Evolutionary conservation across 2,329 filamentous ascomycete species (phyloP).

Genomic region (Ramichloridium luteum): DNA sequence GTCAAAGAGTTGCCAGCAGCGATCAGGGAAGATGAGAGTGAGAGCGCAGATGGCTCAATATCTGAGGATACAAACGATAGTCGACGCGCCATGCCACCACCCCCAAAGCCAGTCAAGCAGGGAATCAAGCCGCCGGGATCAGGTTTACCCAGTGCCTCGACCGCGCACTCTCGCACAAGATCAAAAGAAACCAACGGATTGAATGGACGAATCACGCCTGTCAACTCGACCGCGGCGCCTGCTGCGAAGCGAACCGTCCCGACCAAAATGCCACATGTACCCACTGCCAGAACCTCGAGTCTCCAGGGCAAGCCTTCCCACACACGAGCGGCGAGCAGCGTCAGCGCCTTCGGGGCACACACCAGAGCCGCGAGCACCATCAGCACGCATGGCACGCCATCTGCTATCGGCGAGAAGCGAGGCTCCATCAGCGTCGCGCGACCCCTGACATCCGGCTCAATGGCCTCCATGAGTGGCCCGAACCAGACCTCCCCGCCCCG

Average conservation of each 20-base stretch:
- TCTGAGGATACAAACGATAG: constrained; percentile 8
- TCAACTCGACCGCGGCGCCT: neutral
- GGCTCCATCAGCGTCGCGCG: neutral
- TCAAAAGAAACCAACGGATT: too few species aligned
- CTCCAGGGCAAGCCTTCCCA: neutral
- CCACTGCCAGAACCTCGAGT: neutral
- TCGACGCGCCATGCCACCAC: constrained; percentile 20
- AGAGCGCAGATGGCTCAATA: constrained; percentile 8
- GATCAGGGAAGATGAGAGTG: constrained; percentile 15
- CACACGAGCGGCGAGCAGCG: neutral
- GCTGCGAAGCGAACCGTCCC: neutral
- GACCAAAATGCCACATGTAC: neutral
- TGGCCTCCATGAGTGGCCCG: too few species aligned
- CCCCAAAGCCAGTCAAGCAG: constrained; percentile 12
- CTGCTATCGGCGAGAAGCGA: neutral
- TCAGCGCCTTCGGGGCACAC: neutral
- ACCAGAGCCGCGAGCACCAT: neutral
- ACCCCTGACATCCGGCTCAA: neutral
- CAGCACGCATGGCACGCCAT: too few species aligned
- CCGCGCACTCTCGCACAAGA: neutral
- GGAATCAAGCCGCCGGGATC: neutral
- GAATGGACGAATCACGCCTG: too few species aligned
- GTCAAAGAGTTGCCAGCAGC: constrained; percentile 8
- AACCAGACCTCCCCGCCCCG: neutral
- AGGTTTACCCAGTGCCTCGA: neutral